phyloP scores from a whole-genome alignment of 441 rosid species.

The Dalechampia spathulata region DNA sequence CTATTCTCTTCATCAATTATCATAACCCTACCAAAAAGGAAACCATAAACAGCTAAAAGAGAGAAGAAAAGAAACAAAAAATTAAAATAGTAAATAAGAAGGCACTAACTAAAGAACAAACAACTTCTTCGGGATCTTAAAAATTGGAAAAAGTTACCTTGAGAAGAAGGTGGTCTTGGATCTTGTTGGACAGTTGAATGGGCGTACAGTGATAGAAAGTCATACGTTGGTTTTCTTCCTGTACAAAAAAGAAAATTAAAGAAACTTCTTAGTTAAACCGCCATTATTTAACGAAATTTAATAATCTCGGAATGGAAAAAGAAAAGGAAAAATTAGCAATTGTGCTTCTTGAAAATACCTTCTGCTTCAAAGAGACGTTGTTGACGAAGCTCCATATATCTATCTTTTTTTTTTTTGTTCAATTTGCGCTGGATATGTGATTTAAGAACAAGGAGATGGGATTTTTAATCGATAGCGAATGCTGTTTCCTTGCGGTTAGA shows the following conservation, averaged over 20 bases:
- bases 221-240: conserved; percentile 82
- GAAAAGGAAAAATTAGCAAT: too few species aligned
- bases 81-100: not conserved
- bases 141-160: conserved; percentile 31
- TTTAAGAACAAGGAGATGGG: too few species aligned
- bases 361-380: conserved; percentile 63
- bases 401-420: conserved; percentile 10
- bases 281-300: too few species aligned
- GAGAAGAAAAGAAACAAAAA: too few species aligned
- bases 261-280: too few species aligned
- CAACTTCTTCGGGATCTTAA: conserved; percentile 6
- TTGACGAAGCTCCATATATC: conserved; percentile 75
- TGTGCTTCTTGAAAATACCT: conserved; percentile 34
- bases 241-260: conserved; percentile 35
- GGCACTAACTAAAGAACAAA: not conserved
- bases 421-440: not conserved
- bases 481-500: too few species aligned
- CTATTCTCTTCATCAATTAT: too few species aligned
- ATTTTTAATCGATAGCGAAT: too few species aligned
- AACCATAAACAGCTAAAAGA: too few species aligned
- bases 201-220: conserved; percentile 79
- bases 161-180: conserved; percentile 69
- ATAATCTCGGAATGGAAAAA: too few species aligned
- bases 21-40: too few species aligned
- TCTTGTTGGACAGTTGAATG: conserved; percentile 70